A percentile compares a stretch with the other conserved stretches of the same genome.
phyloP scores from a whole-genome alignment of 2,329 filamentous ascomycete genomes.

The Didymellaceae sp. region DNA sequence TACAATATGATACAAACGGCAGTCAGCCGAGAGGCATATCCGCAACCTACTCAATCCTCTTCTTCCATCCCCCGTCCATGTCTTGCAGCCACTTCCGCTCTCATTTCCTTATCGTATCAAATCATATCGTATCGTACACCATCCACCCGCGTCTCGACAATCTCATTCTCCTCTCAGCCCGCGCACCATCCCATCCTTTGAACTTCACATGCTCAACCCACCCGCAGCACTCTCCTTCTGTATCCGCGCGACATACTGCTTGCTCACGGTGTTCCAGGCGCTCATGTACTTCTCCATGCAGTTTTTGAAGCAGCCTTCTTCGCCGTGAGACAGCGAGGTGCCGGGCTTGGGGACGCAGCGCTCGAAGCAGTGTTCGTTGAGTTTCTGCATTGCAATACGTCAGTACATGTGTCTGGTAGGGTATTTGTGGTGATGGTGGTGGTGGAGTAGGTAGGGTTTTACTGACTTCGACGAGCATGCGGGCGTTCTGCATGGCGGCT shows the following conservation, averaged over 20 bases:
- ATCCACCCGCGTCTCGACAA: background rate
- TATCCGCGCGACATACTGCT: constrained; percentile 58
- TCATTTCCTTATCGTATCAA: too few relatives aligned
- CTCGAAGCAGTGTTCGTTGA: constrained; percentile 64
- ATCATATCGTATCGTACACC: constrained; percentile 24
- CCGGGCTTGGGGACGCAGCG: constrained; percentile 61
- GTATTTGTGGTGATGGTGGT: background rate
- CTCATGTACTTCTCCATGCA: constrained; percentile 65
- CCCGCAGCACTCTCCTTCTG: constrained; percentile 47
- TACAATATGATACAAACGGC: constrained; percentile 35
- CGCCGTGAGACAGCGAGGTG: constrained; percentile 57
- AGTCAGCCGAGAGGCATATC: background rate
- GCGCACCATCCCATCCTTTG: constrained; percentile 15
- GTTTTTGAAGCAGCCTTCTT: constrained; percentile 57
- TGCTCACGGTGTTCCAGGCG: constrained; percentile 59
- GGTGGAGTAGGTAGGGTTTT: background rate
- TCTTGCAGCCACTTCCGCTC: background rate
- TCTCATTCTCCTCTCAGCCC: background rate
- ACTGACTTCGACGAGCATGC: constrained; percentile 57
- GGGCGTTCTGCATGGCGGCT: constrained; percentile 59
- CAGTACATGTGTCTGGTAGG: too few relatives aligned
- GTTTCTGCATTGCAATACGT: constrained; percentile 55
- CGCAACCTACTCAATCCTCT: background rate
- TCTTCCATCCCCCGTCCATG: background rate
- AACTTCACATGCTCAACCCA: constrained; percentile 10